Conservation (phyloP, 2,329 filamentous ascomycete species). For the Exophiala mesophila region DNA sequence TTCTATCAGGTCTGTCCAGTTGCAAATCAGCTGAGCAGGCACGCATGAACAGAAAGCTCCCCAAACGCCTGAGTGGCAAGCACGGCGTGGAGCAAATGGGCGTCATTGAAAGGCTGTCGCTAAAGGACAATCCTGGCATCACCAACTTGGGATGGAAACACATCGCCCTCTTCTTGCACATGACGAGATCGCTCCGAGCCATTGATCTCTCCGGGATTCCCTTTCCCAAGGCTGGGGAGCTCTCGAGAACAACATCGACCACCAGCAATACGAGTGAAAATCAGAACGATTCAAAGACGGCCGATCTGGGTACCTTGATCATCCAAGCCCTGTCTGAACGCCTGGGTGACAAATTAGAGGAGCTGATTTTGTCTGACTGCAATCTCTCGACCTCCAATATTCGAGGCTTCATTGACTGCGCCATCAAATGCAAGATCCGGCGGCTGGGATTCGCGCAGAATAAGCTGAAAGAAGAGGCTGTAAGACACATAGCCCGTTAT, state of each 20-base stretch:
- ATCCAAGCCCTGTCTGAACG: slow-evolving; percentile 72
- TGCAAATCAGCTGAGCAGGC: slow-evolving; percentile 63
- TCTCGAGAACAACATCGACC: slow-evolving; percentile 18
- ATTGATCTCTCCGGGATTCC: slow-evolving; percentile 81
- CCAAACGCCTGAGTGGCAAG: slow-evolving; percentile 34
- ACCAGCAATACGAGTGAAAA: slow-evolving; percentile 12
- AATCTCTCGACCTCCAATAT: slow-evolving; percentile 67
- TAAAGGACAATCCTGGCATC: slow-evolving; percentile 86
- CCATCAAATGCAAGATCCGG: slow-evolving; percentile 70
- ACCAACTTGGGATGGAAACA: slow-evolving; percentile 86
- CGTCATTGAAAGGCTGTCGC: slow-evolving; percentile 75
- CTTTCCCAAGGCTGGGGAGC: slow-evolving; percentile 51
- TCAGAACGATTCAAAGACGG: slow-evolving; percentile 9
- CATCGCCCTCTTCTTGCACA: slow-evolving; percentile 81
- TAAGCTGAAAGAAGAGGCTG: slow-evolving; percentile 64
- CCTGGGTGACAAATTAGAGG: slow-evolving; percentile 70
- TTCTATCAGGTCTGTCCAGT: slow-evolving; percentile 79
- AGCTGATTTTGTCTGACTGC: slow-evolving; percentile 79
- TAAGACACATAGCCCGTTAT: slow-evolving; percentile 72
- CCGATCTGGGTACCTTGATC: slow-evolving; percentile 62
- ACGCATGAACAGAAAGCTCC: slow-evolving; percentile 44
- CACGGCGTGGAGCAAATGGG: slow-evolving; percentile 45
- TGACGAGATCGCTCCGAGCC: slow-evolving; percentile 79
- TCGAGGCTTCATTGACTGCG: slow-evolving; percentile 71
- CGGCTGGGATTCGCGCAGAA: slow-evolving; percentile 82